Conservation (phyloP, 805 yeast genomes). For the Yarrowia bubula region DNA sequence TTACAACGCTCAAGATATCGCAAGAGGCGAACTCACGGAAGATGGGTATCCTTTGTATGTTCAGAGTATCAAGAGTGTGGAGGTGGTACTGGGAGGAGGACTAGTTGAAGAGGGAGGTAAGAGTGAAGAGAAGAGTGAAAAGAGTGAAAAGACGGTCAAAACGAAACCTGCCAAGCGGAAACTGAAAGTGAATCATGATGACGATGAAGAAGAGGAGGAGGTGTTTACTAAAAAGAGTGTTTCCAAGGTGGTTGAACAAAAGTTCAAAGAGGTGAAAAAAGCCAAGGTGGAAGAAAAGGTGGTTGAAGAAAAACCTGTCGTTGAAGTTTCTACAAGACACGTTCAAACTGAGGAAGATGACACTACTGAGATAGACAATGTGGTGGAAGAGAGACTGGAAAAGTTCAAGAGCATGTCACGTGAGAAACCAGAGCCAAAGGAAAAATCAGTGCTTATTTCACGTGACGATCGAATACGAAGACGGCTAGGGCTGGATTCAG, state of each 20-base stretch:
- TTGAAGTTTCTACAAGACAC: neutral
- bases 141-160: neutral
- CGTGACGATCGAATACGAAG: neutral
- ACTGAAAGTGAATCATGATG: conserved; percentile 29
- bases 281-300: neutral
- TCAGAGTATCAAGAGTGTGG: neutral
- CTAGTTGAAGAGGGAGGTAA: neutral
- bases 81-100: neutral
- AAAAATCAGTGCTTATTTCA: neutral
- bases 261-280: neutral
- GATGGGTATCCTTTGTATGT: conserved; percentile 19
- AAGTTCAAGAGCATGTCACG: neutral
- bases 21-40: conserved; percentile 39
- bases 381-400: neutral
- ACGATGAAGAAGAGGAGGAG: conserved; percentile 39
- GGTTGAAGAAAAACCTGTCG: neutral
- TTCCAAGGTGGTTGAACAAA: neutral
- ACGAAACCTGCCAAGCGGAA: neutral
- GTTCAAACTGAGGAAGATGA: neutral
- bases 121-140: neutral
- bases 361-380: neutral
- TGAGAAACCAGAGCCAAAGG: neutral
- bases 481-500: neutral
- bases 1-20: conserved; percentile 51
- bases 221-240: conserved; percentile 29